A percentile compares a stretch with the other conserved stretches of the same genome.
Evolutionary conservation across 176 grass and related monocot genomes (phyloP).

Genomic region (Carex scoparia): DNA sequence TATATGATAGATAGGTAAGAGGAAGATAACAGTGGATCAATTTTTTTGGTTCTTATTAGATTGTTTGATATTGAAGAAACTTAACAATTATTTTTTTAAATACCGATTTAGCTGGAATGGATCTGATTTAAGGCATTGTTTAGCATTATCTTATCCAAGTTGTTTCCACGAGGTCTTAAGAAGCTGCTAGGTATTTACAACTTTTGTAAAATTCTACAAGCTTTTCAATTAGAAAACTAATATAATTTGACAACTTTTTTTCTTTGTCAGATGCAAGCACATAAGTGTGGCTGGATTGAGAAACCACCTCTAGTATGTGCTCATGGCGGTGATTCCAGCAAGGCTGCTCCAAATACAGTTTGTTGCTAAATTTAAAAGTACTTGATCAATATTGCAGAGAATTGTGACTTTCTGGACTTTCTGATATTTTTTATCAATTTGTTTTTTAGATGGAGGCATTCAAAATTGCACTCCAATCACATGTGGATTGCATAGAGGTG

Average conservation of each 20-base stretch:
- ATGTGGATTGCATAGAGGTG: conserved; percentile 81
- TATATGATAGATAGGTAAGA: neutral
- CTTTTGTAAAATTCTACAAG: neutral
- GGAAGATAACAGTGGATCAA: neutral
- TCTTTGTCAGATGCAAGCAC: conserved; percentile 46
- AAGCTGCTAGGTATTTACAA: neutral
- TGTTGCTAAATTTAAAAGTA: neutral
- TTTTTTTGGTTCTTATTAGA: neutral
- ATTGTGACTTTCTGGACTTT: neutral
- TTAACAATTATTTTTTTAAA: neutral
- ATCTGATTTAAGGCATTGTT: neutral
- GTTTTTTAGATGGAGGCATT: conserved; percentile 65
- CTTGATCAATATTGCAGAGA: neutral
- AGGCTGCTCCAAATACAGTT: conserved; percentile 67
- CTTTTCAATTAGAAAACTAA: neutral
- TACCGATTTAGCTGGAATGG: neutral
- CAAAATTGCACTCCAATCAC: conserved; percentile 47
- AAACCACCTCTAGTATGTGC: conserved; percentile 75
- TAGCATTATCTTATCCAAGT: neutral
- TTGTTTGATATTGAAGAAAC: neutral
- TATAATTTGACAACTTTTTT: neutral
- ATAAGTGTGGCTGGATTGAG: conserved; percentile 70
- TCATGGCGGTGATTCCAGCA: conserved; percentile 71
- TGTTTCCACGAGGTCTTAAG: neutral
- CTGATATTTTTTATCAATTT: neutral